These are phyloP conservation scores for Chlorella sp. DNA, from an alignment of 139 green algal species.

Conservation along the genomic window DNA sequence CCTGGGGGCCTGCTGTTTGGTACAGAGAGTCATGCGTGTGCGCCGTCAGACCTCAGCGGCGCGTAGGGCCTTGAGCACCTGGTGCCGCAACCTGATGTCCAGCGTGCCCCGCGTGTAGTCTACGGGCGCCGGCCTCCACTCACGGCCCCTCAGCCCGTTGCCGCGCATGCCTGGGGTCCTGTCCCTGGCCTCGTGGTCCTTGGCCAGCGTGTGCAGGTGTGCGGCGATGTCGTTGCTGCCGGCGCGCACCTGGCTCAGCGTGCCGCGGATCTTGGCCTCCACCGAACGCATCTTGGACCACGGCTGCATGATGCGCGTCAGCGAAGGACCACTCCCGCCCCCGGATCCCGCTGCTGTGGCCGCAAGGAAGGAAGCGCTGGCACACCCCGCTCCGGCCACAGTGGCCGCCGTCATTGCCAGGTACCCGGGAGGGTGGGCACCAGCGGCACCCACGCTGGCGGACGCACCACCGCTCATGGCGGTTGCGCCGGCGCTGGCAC, in stretches of 20 bases:
- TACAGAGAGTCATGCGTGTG: no score
- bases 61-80: constrained; percentile 18
- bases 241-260: not conserved
- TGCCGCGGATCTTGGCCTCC: not conserved
- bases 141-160: not conserved
- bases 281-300: constrained; percentile 10
- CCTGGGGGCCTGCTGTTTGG: no score
- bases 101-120: not conserved
- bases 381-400: not conserved
- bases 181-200: not conserved
- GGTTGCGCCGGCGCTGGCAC: constrained; percentile 1
- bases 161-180: not conserved
- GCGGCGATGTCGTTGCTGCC: not conserved
- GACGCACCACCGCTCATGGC: not conserved
- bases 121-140: not conserved
- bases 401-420: constrained; percentile 1
- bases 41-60: no score
- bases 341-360: not conserved
- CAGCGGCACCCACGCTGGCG: not conserved
- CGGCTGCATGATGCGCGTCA: constrained; percentile 2
- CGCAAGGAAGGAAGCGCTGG: not conserved
- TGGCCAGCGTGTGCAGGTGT: not conserved
- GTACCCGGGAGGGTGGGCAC: not conserved
- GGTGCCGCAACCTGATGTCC: not conserved
- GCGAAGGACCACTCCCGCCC: not conserved